Evolutionary conservation across 2,329 filamentous ascomycete genomes (phyloP), one percentile per base, ranked within the genome.

Genomic region (Diaporthe velutina): DNA sequence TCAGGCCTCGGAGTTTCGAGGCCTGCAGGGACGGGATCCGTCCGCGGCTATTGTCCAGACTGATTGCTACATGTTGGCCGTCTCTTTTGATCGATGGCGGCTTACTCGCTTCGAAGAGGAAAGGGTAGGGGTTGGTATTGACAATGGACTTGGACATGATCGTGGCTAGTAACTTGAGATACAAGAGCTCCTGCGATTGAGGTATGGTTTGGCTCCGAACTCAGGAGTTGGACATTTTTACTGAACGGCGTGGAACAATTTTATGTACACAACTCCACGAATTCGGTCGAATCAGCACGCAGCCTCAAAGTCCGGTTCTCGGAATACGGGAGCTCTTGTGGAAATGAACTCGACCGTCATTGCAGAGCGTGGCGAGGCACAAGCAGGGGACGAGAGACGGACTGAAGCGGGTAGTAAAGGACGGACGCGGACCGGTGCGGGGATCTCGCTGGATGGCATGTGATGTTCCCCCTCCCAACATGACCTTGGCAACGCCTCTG

Each of bases 71-170:
- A 60, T 60, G 57, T 13, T 60, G 57, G 10, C 57, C 57, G 35
- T 60, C 57, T 40, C 57, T 25, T 60, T 60, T 60, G 57, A 60
- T 60, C 12, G 35, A 25, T 4, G 35, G n/a, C 22, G 12, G 22
- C 1, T 60, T 60, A 40, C 22, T 60, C 2, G 57, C 57, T 40
- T 60, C 57, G n/a, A 60, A 60, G 12, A 40, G 35, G 13, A 60
- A 60, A 8, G 57, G 57, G 57, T 60, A 60, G 17, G 57, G 57
- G 8, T 40, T 60, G 12, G 57, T 60, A 8, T 60, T 60, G 57
- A 60, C 57, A 4, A 40, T 60, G 57, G 57, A 40, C 57, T 60
- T 60, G 9, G 57, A 60, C 57, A 60, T 60, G 35, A 33, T 57
- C 13, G 0, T 40, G 3, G 40, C 15, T 8, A 7, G 2, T 4